Evolutionary conservation across 2,329 filamentous ascomycete species (phyloP), one percentile per base, ranked within the genome.

Genomic region (Cryphonectria radicalis): DNA sequence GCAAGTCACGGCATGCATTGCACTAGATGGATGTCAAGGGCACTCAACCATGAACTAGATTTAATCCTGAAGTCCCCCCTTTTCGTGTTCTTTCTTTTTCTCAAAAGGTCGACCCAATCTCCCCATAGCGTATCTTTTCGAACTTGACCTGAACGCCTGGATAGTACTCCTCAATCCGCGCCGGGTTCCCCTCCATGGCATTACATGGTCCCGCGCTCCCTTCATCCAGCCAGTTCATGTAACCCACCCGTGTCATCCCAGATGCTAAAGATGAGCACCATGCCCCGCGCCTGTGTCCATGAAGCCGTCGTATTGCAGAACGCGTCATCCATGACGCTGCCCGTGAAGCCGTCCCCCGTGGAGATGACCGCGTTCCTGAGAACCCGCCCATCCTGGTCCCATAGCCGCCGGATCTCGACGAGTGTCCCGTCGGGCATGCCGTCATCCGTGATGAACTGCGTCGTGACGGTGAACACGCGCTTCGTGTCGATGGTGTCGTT

Each of bases 191-290:
- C 77, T 88, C 85, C 0, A 84, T 86, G 0, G 80, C 80, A 73
- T 82, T 84, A 77, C 89, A 90, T 37, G 87, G 88, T 0, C 88
- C 88, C 4, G 84, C 78, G 50, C 79, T 80, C 8, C 83, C 80
- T 67, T 81, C 79, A 74, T 90, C 87, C 13, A 90, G 81, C 88
- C 88, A 90, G 60, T 84, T 82, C 88, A 90, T 89, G 72, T 83
- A 85, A 60, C 82, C 82, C 17, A n/a, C 81, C 76, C 17, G 83
- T 80, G 72, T 88, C 86, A 79, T 86, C 87, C 87, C 87, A 89
- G 73, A 90, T 83, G 76, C 82, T 84, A 74, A 89, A 82, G 17
- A 83, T 82, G 37, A 88, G 79, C 1, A 87, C 86, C 86, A 88
- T 88, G 63, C 82, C 84, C 2, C 83, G 74, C 37, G 73, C 72